Evolutionary conservation across 306 rosid genomes (phyloP), one percentile per base, ranked within the genome.

Genomic region (Rubus idaeus): DNA sequence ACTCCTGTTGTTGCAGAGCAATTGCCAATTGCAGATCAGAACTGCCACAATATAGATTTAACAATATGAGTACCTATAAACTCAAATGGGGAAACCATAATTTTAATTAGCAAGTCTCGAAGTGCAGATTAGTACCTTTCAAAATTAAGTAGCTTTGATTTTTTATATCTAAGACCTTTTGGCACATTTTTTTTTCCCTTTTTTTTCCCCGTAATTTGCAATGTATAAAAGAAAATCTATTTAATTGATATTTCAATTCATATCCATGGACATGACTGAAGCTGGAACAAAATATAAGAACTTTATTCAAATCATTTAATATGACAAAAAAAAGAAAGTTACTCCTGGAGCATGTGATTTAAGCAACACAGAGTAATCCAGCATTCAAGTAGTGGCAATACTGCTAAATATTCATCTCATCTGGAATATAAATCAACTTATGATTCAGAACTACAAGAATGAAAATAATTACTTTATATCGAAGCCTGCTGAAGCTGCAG

Each of bases 1-100:
- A 92, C 88, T 96, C 99, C 80, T 93, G 96, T 78, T 96, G 99
- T 85, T 96, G 99, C 83, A 96, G 90, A 68, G 97, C 94, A 76
- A 93, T 89, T 68, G 99, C 99, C 82, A 96, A 76, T 87, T 91
- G 97, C 81, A 96, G 87, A 86, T 96, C 99, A 79, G 96, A 75
- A 79, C 99, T 96, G 98, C 75, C 78, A 82, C 69, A 83, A 67
- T 68, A 69, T 6, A 71, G 78, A 5, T 5, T 74, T 6, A 16
- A 74, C 47, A 45, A 3, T 10, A 45, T 58, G 37, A 60, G 69
- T 26, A 30, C 57, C 12, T 74, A 9, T 61, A 18, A 18, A 30
- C 58, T 17, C 50, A 10, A n/a, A 10, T 53, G 41, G 5, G 41
- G 20, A 73, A 57, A 73, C 77, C 56, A 17, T 74, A 18, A 44